Evolutionary conservation across 305 asterid species (phyloP).

Genomic region (Fraxinus floribunda): DNA sequence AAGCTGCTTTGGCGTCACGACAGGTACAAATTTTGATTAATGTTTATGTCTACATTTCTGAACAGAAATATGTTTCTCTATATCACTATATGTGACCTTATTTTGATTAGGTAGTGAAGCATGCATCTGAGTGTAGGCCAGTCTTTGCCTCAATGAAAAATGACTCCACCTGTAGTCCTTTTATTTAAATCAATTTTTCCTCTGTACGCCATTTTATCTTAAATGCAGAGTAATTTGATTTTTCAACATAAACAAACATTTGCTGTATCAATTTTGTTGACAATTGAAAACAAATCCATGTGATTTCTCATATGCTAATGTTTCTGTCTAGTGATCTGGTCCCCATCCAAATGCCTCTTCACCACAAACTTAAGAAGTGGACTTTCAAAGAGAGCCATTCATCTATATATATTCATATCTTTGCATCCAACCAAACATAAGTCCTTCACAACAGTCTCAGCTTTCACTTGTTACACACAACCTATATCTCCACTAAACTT

Average conservation of each 20-base stretch:
- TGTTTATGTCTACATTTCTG: neutral
- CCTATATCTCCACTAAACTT: neutral
- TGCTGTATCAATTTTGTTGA: neutral
- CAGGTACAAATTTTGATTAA: neutral
- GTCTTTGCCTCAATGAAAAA: neutral
- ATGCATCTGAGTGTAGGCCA: neutral
- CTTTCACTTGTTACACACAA: slow-evolving; percentile 6
- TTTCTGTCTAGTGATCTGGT: slow-evolving; percentile 12
- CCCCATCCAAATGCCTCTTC: neutral
- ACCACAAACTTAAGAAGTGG: slow-evolving; percentile 7
- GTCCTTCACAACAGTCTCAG: neutral
- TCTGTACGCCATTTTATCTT: neutral
- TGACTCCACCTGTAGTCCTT: neutral
- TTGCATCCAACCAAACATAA: slow-evolving; percentile 1
- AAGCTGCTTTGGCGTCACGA: neutral
- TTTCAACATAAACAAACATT: neutral
- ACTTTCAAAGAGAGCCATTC: neutral
- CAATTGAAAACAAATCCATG: slow-evolving; percentile 12
- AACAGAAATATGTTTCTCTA: neutral
- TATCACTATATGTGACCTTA: neutral
- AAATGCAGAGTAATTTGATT: neutral
- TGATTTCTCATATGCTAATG: slow-evolving; percentile 26
- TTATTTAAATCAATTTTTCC: neutral
- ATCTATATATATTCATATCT: slow-evolving; percentile 21
- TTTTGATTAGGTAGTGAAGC: neutral